These are phyloP conservation scores for Moringa oleifera DNA, from an alignment of 345 rosid species.

Conservation along the genomic window DNA sequence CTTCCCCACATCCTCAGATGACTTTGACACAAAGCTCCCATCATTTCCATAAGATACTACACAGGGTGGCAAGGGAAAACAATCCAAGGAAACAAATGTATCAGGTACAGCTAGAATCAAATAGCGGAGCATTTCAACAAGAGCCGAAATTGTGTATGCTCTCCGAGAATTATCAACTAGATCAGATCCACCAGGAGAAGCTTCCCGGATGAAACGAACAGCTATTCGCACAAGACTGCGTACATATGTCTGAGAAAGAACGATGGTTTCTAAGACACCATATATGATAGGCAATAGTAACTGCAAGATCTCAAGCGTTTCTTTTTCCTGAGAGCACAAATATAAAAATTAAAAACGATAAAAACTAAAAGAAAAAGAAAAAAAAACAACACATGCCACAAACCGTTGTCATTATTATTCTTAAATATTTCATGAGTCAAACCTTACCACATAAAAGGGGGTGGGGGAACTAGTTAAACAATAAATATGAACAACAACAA, in stretches of 20 bases:
- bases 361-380: constrained; percentile 3
- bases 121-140: constrained; percentile 88
- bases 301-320: constrained; percentile 73
- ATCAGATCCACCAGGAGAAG: constrained; percentile 92
- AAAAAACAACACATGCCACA: not conserved
- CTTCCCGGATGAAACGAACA: constrained; percentile 74
- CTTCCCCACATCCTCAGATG: constrained; percentile 64
- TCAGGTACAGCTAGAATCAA: constrained; percentile 87
- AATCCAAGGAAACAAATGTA: constrained; percentile 91
- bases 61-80: constrained; percentile 84
- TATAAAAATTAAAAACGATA: constrained; percentile 19
- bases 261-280: constrained; percentile 78
- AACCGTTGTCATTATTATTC: not conserved
- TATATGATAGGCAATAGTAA: constrained; percentile 82
- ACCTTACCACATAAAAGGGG: not conserved
- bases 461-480: too few relatives aligned
- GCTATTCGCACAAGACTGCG: constrained; percentile 68
- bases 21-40: constrained; percentile 61
- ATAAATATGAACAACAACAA: not conserved
- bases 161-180: constrained; percentile 93
- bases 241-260: constrained; percentile 85
- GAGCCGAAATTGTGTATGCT: constrained; percentile 83
- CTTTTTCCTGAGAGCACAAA: constrained; percentile 64
- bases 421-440: not conserved
- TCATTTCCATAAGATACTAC: constrained; percentile 69